Evolutionary conservation across 1,139 yeast genomes (phyloP).

Genomic region (Saccharomyces pastorianus): DNA sequence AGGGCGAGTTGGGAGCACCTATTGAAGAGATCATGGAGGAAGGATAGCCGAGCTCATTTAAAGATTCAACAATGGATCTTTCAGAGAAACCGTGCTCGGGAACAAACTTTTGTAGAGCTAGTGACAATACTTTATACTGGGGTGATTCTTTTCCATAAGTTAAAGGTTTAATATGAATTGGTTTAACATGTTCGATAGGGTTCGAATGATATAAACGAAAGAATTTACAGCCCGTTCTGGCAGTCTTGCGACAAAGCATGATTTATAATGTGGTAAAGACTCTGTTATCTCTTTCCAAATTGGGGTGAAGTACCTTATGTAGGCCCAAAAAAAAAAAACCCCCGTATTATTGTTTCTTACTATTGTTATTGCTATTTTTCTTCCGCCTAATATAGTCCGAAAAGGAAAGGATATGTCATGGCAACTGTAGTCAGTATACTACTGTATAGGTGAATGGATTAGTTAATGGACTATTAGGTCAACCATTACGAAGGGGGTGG

Average conservation of each 20-base stretch:
- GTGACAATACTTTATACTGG: constrained; percentile 37
- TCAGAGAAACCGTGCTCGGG: constrained; percentile 65
- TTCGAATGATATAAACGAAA: constrained; percentile 22
- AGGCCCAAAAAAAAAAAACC: background rate
- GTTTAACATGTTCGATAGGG: constrained; percentile 19
- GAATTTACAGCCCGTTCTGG: background rate
- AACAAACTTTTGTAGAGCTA: constrained; percentile 45
- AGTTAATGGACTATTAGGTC: background rate
- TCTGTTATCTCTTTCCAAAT: background rate
- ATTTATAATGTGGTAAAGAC: background rate
- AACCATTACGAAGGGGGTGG: background rate
- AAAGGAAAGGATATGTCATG: background rate
- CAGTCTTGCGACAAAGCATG: background rate
- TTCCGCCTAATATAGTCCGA: background rate
- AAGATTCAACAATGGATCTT: constrained; percentile 52
- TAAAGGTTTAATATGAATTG: constrained; percentile 20
- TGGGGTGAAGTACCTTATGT: background rate
- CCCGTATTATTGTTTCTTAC: background rate
- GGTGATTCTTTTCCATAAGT: constrained; percentile 29
- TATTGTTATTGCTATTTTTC: background rate
- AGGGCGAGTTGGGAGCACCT: constrained; percentile 31
- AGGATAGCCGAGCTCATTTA: constrained; percentile 52
- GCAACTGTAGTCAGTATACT: background rate
- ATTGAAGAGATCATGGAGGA: constrained; percentile 62
- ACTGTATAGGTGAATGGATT: background rate